Conservation (phyloP, 345 rosid genomes). For the Gossypium thurberi region DNA sequence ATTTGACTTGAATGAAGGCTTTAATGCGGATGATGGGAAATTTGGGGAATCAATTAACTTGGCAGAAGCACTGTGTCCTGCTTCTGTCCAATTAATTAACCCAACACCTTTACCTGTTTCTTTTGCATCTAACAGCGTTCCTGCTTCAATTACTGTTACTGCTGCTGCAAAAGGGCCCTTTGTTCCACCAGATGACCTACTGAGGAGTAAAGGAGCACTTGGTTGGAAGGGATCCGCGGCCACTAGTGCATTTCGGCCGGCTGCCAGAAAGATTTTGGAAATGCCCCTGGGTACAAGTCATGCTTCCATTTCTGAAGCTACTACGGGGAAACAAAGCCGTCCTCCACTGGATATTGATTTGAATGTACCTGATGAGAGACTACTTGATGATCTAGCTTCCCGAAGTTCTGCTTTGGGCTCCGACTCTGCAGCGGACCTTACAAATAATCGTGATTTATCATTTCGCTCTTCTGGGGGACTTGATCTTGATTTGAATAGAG, state of each 20-base stretch:
- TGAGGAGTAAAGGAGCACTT: conserved; percentile 55
- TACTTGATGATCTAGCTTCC: conserved; percentile 57
- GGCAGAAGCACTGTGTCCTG: conserved; percentile 26
- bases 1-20: conserved; percentile 86
- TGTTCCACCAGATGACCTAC: conserved; percentile 63
- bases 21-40: conserved; percentile 51
- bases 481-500: conserved; percentile 78
- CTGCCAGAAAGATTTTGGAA: conserved; percentile 65
- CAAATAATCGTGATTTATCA: conserved; percentile 23
- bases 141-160: conserved; percentile 69
- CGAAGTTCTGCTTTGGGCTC: conserved; percentile 31
- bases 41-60: conserved; percentile 35
- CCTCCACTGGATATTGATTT: conserved; percentile 68
- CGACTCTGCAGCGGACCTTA: conserved; percentile 22
- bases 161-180: conserved; percentile 87
- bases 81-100: conserved; percentile 33
- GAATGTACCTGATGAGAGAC: conserved; percentile 78
- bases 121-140: conserved; percentile 38
- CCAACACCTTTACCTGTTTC: conserved; percentile 35
- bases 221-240: conserved; percentile 99
- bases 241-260: conserved; percentile 97
- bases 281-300: conserved; percentile 26
- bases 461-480: conserved; percentile 52
- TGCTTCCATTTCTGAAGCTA: conserved; percentile 29
- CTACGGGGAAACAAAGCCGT: conserved; percentile 40